phyloP scores from a whole-genome alignment of 768 basidiomycete species.

The Podaxis sp. region DNA sequence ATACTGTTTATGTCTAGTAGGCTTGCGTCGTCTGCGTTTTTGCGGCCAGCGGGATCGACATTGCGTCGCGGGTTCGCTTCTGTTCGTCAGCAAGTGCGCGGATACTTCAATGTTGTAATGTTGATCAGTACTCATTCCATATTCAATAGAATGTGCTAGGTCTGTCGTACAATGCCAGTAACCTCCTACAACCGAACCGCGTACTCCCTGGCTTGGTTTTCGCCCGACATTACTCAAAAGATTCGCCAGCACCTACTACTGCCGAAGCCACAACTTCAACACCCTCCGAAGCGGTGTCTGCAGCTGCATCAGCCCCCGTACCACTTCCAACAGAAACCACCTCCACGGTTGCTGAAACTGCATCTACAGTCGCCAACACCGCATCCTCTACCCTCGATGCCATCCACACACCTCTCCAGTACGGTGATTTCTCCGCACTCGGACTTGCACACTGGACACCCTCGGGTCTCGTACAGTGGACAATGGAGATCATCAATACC shows the following conservation, averaged over 20 bases:
- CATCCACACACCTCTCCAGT: constrained; percentile 50
- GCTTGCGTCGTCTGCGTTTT: background rate
- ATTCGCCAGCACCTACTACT: background rate
- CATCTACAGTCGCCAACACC: constrained; percentile 13
- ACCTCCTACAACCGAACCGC: background rate
- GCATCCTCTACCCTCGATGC: constrained; percentile 23
- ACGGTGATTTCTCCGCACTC: constrained; percentile 69
- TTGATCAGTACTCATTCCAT: background rate
- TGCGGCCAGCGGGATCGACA: background rate
- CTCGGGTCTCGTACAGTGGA: constrained; percentile 58
- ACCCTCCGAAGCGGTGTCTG: background rate
- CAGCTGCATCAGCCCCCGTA: background rate
- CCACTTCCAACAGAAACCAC: background rate
- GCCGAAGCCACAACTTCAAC: background rate
- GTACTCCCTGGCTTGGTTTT: background rate
- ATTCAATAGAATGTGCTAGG: constrained; percentile 7
- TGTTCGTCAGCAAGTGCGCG: constrained; percentile 3
- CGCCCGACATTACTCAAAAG: constrained; percentile 13
- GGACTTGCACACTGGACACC: constrained; percentile 66
- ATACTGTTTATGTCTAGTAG: background rate
- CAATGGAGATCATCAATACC: constrained; percentile 69
- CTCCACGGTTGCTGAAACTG: background rate
- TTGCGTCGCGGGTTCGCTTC: constrained; percentile 9
- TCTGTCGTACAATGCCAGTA: background rate
- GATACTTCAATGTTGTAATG: background rate